Base-by-base conservation (phyloP, 495 filamentous ascomycete genomes). In the Podospora fimiseda region DNA sequence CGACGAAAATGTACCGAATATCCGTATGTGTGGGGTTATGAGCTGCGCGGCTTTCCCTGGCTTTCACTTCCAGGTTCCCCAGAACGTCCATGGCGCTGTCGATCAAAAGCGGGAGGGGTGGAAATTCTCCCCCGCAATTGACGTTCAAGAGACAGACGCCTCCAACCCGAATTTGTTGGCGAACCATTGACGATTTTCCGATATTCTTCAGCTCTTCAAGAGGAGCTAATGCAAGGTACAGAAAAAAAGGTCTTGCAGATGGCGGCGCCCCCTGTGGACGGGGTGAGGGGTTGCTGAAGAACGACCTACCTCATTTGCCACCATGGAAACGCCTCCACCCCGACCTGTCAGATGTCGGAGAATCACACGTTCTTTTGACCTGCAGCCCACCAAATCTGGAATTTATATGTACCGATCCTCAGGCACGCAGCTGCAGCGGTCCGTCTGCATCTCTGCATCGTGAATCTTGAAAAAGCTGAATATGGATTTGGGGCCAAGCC, bases 101-200 rank as follows among this genome's bases (percentile, higher is more conserved):
- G 44, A 47, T 47, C 44, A 47, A 21, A 33, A 47, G 44, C 44
- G 44, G 44, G 44, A 47, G 44, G 24, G 44, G 23, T 47, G 44
- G 44, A 47, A 47, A 44, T 44, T 27, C 44, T 23, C 44, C 44
- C 44, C 22, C 44, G 33, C 13, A 23, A 23, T 47, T n/a, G 7
- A 5, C 23, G 8, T 23, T 21, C 5, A 33, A 11, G 27, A 11
- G 11, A 33, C 27, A 33, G 5, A 33, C 27, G 6, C 11, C 5
- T 33, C 27, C 27, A 11, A 11, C 6, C 27, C 5, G 27, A 33
- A 33, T 6, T 33, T 33, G 5, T 6, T 11, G 11, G 27, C 5
- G 27, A 6, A 33, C 11, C 27, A 11, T 33, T 33, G 6, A 6
- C 27, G 27, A n/a, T n/a, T n/a, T n/a, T n/a, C n/a, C n/a, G n/a